phyloP scores from a whole-genome alignment of 192 early-diverging fungal species.

The Lunasporangiospora selenospora region DNA sequence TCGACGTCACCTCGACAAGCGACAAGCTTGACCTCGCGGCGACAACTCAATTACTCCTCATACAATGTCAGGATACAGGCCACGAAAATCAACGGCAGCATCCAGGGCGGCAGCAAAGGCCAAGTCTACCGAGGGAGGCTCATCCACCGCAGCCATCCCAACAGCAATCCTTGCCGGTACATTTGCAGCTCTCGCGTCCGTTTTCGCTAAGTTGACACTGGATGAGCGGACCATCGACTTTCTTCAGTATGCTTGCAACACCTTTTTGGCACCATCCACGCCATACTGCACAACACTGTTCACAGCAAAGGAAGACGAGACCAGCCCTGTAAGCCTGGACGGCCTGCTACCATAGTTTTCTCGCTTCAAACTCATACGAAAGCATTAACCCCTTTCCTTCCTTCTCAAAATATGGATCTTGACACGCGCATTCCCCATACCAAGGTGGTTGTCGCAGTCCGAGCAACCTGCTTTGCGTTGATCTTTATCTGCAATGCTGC shows the following conservation, averaged over 20 bases:
- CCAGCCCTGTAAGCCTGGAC: slow-evolving; percentile 38
- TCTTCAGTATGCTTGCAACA: slow-evolving; percentile 27
- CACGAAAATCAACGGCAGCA: slow-evolving; percentile 34
- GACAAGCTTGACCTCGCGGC: no score
- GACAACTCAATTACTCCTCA: neutral
- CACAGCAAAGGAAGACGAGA: slow-evolving; percentile 34
- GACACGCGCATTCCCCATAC: neutral
- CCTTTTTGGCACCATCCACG: slow-evolving; percentile 28
- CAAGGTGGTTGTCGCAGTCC: slow-evolving; percentile 49
- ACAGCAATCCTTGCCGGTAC: slow-evolving; percentile 67
- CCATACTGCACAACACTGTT: slow-evolving; percentile 35
- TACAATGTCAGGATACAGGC: slow-evolving; percentile 34
- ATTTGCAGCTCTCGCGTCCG: slow-evolving; percentile 79
- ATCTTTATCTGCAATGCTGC: slow-evolving; percentile 76
- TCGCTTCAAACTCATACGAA: no score
- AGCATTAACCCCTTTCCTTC: no score
- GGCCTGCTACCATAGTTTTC: no score
- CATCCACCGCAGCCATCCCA: slow-evolving; percentile 42
- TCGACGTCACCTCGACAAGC: no score
- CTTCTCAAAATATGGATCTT: no score
- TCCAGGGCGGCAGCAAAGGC: slow-evolving; percentile 10
- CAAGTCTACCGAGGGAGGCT: no score
- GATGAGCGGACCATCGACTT: slow-evolving; percentile 56
- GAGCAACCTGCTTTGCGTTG: slow-evolving; percentile 59
- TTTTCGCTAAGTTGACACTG: slow-evolving; percentile 82